Evolutionary conservation across 129 eudicot genomes (phyloP).

Genomic region (Sambucus nigra): DNA sequence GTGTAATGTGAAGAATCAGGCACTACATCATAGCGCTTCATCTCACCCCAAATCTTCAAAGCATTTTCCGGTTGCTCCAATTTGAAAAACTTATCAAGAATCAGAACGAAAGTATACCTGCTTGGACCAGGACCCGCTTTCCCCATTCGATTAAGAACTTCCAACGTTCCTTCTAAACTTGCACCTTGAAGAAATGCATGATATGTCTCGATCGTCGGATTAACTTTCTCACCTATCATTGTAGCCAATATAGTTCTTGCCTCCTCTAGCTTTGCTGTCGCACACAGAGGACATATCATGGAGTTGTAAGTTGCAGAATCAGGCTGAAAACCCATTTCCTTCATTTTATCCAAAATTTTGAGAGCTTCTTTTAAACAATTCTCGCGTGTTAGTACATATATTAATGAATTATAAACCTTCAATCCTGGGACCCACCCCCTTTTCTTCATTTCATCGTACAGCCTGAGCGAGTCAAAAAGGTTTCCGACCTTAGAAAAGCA

Average conservation of each 20-base stretch:
- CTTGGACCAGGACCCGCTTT: conserved; percentile 57
- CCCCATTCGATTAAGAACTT: conserved; percentile 52
- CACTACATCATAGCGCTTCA: conserved; percentile 45
- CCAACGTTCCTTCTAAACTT: conserved; percentile 38
- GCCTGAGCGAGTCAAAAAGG: conserved; percentile 75
- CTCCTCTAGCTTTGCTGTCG: conserved; percentile 43
- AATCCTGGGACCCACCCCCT: conserved; percentile 59
- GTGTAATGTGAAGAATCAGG: conserved; percentile 44
- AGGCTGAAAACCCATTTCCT: conserved; percentile 45
- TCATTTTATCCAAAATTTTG: conserved; percentile 43
- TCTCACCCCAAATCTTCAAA: conserved; percentile 61
- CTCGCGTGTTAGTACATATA: conserved; percentile 48
- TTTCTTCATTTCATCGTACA: conserved; percentile 89
- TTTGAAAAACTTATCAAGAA: conserved; percentile 42
- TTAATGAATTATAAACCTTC: conserved; percentile 69
- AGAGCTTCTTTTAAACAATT: conserved; percentile 78
- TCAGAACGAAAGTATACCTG: conserved; percentile 34
- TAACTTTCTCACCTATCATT: conserved; percentile 54
- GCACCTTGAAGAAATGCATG: conserved; percentile 58
- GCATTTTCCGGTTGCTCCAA: conserved; percentile 49
- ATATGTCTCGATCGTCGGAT: conserved; percentile 61
- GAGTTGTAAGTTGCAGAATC: conserved; percentile 49
- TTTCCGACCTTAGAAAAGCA: conserved; percentile 70
- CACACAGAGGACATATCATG: conserved; percentile 63
- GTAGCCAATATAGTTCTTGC: conserved; percentile 47